Evolutionary conservation across 83 land plant genomes (phyloP).

Genomic region (Thuja plicata): DNA sequence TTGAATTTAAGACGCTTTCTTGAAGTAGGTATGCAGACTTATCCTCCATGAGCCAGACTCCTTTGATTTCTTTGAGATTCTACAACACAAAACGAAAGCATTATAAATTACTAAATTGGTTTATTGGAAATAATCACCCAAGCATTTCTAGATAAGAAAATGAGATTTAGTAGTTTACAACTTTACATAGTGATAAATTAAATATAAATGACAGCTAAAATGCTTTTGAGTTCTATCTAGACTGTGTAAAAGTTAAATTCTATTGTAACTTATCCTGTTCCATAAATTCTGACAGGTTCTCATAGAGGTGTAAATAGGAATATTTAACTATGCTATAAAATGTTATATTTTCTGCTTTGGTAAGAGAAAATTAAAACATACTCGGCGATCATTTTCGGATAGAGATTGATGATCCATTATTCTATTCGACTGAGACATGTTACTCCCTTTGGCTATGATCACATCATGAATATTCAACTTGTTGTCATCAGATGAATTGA

Average conservation of each 20-base stretch:
- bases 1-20: not conserved
- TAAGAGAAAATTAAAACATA: not conserved
- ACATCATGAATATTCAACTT: not conserved
- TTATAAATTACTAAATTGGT: not conserved
- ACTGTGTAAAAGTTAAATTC: not conserved
- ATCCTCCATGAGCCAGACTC: not conserved
- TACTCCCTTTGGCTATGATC: not conserved
- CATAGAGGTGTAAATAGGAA: not conserved
- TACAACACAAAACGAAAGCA: not conserved
- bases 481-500: not conserved
- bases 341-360: not conserved
- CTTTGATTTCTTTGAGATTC: conserved; percentile 1
- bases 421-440: not conserved
- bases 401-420: not conserved
- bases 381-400: not conserved
- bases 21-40: not conserved
- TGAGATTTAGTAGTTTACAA: not conserved
- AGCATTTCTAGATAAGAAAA: not conserved
- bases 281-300: not conserved
- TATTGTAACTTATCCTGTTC: not conserved
- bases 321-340: not conserved
- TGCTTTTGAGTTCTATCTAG: not conserved
- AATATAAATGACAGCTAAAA: not conserved
- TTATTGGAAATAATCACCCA: too few relatives aligned
- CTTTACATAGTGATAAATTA: not conserved